Evolutionary conservation across 2,329 filamentous ascomycete genomes (phyloP), one percentile per base, ranked within the genome.

Genomic region (Claviceps citrina): DNA sequence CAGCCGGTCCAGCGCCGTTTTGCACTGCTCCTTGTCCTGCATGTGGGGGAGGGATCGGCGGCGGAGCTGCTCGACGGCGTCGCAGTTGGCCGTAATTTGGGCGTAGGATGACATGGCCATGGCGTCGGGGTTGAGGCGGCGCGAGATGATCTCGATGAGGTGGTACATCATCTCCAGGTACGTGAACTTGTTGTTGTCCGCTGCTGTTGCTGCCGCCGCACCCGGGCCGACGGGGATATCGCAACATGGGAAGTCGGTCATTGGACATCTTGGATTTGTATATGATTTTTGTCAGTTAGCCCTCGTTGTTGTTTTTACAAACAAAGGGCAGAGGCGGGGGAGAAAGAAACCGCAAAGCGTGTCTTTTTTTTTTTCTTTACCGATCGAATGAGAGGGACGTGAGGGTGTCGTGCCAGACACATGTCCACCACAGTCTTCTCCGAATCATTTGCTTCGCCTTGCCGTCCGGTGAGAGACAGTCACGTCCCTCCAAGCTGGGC

Each of bases 131-230:
- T 71, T 73, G 0, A 77, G 56, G 0, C 69, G 66, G 26, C 68
- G 61, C 0, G 73, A 73, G 30, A 79, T 74, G 22, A 77, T 67
- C 44, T 76, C 64, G 47, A 73, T 76, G 19, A 80, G 67, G 46
- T 73, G 68, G 47, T 78, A 78, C 72, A 79, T 78, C 43, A 71
- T 72, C 51, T 79, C 74, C 6, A 77, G 63, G 47, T 80, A 80
- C 2, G 67, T 67, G 46, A 69, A 68, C 20, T 71, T 68, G 24
- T 68, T 67, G 3, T 59, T 60, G 1, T 5, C 5, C 22, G 22
- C 22, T 8, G 22, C 20, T 25, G 20, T 20, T 16, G n/a, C n/a
- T 9, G 32, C 12, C n/a, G 59, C 50, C 20, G 64, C 53, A 1
- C 54, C 61, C 0, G 62, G 54, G 7, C 61, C 61, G 38, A 66